Evolutionary conservation across 2,329 filamentous ascomycete species (phyloP).

Genomic region (Aspergillus intermedius): DNA sequence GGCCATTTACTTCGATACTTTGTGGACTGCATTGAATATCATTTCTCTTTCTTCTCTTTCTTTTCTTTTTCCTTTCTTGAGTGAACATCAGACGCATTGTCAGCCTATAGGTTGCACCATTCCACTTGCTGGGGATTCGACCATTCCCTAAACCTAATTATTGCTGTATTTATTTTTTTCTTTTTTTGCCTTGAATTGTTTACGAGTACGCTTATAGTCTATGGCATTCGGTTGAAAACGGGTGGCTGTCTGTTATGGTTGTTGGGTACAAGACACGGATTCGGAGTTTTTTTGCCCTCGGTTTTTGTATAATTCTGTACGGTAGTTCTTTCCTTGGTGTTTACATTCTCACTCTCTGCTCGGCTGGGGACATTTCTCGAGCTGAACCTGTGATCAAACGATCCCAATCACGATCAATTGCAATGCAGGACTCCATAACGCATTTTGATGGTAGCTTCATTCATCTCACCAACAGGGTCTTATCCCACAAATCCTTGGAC

Average conservation of each 20-base stretch:
- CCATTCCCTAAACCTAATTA: no score
- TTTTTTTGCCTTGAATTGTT: no score
- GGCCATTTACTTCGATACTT: not conserved
- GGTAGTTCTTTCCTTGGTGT: not conserved
- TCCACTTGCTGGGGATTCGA: not conserved
- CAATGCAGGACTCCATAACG: constrained; percentile 2
- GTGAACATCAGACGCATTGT: not conserved
- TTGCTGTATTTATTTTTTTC: no score
- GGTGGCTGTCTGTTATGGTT: no score
- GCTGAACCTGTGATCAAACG: not conserved
- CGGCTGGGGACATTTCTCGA: not conserved
- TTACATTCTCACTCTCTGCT: not conserved
- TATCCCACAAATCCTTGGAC: constrained; percentile 13
- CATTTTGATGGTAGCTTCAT: constrained; percentile 1
- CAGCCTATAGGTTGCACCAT: not conserved
- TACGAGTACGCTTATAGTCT: no score
- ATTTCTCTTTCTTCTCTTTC: not conserved
- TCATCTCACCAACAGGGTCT: not conserved
- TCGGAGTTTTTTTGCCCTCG: no score
- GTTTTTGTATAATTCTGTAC: not conserved
- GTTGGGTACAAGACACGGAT: no score
- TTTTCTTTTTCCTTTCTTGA: not conserved
- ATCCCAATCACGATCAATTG: constrained; percentile 8
- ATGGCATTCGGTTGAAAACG: no score
- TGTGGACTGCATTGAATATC: not conserved